Evolutionary conservation across 2,329 filamentous ascomycete species (phyloP), one percentile per base, ranked within the genome.

Genomic region (Fusarium algeriense): DNA sequence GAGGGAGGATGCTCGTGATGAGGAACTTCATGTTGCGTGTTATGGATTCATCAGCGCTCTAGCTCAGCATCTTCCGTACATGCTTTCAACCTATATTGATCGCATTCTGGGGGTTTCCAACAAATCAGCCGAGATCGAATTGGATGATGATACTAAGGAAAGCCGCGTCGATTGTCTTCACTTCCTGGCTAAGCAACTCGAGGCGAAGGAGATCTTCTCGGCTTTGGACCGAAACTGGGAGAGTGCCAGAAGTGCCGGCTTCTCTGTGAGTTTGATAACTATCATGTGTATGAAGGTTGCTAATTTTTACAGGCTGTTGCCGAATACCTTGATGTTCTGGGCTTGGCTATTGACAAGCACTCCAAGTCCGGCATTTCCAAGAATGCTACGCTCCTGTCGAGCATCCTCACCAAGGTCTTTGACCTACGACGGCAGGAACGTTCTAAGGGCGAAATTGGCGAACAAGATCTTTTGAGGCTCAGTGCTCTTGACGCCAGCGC

Each of bases 21-120:
- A 85, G 20, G 88, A 90, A 72, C 83, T 98, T 34, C 93, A 97
- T 79, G 93, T 95, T 75, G 94, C 95, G 6, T 89, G 90, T 12
- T 97, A 93, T 80, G 88, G 93, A 0, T 90, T 98, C 63, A 85
- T 98, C 67, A 91, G 90, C 50, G 89, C 94, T 11, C 85, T 98
- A 46, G 89, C 95, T 15, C 91, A 96, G 73, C 90, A 96, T 74
- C 84, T 98, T 30, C 94, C 95, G 2, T 98, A 93, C 82, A 97
- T 98, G 90, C 85, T 98, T 67, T 93, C 94, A 14, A 85, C 88
- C 8, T 91, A 95, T 73, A 81, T 98, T 14, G 90, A 93, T 69
- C 89, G 87, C 52, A 87, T 97, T 49, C 82, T 98, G 30, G 83
- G 86, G 17, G 86, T 93, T 14, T 95, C 93, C 8, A 92, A 92